Percentiles rank a stretch among this genome's conserved stretches.
Evolutionary conservation across 192 early-diverging fungal species (phyloP).

Genomic region (Coemansia sp.): DNA sequence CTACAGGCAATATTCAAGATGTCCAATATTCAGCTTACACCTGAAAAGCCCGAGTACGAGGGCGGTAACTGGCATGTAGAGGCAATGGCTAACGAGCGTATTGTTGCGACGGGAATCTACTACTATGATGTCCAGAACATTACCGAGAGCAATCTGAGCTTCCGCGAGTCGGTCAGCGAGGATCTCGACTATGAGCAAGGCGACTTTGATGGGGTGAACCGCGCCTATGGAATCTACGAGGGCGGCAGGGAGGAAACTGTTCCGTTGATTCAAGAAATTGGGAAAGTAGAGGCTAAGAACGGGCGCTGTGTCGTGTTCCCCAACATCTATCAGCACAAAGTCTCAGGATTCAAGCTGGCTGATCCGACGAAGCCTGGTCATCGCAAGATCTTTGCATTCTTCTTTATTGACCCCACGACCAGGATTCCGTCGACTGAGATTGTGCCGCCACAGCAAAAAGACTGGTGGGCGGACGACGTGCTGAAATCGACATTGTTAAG

Average conservation of each 20-base stretch:
- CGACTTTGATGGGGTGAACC: slow-evolving; percentile 15
- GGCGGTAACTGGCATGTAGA: slow-evolving; percentile 71
- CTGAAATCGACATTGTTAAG: slow-evolving; percentile 3
- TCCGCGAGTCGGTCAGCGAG: slow-evolving; percentile 45
- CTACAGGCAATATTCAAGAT: slow-evolving; percentile 72
- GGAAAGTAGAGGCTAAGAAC: slow-evolving; percentile 43
- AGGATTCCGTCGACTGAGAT: slow-evolving; percentile 57
- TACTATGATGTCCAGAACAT: slow-evolving; percentile 74
- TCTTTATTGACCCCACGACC: slow-evolving; percentile 65
- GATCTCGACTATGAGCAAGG: slow-evolving; percentile 8
- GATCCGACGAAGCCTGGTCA: slow-evolving; percentile 63
- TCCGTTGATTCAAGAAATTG: slow-evolving; percentile 47
- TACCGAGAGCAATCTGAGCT: slow-evolving; percentile 58
- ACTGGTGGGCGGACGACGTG: slow-evolving; percentile 39
- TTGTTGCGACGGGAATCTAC: slow-evolving; percentile 71
- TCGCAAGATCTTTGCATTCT: slow-evolving; percentile 69
- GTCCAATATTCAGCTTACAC: slow-evolving; percentile 65
- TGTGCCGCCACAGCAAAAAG: slow-evolving; percentile 67
- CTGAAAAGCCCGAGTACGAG: slow-evolving; percentile 59
- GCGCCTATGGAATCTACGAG: slow-evolving; percentile 49
- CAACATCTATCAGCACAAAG: slow-evolving; percentile 70
- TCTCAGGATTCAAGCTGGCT: slow-evolving; percentile 59
- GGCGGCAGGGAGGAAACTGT: slow-evolving; percentile 5
- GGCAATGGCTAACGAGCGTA: slow-evolving; percentile 68
- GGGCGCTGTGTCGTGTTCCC: slow-evolving; percentile 71